Base-by-base conservation (phyloP, 495 filamentous ascomycete species). In the Trichoderma virens region DNA sequence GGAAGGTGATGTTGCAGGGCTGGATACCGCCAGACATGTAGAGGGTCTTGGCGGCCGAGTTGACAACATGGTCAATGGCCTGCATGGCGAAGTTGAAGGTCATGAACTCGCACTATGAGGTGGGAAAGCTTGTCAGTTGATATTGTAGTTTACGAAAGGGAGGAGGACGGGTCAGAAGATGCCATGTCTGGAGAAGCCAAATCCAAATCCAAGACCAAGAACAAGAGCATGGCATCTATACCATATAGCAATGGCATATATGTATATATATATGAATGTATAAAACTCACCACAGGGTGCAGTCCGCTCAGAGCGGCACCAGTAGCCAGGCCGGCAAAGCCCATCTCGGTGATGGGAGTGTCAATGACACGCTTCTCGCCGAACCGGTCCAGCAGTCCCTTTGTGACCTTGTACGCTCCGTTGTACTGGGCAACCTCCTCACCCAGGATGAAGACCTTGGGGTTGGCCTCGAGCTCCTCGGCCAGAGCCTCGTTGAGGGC, bases 71-170 rank as follows among this genome's bases (percentile, higher is more conserved):
- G 78, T 98, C 94, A 77, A 98, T 98, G 68, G 94, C 89, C 82
- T 98, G 94, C 94, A 98, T 98, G 77, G 94, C 94, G 76, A 98
- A 98, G 84, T 98, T 98, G 90, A 96, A 98, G 70, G 94, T 98
- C 94, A 98, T 98, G 86, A 98, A 98, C 79, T 97, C 92, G 84
- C 91, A 96, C 91, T 96, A 73, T 35, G 31, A 7, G 62, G n/a
- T 18, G 9, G 23, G 35, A 23, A 41, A 28, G 20, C 34, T 8
- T 4, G 65, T 74, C 67, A 72, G 65, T 61, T 34, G 27, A 60
- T 18, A 38, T 16, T 11, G 5, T 39, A 28, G 18, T n/a, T n/a
- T n/a, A 25, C 18, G 14, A 41, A 14, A 34, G 47, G 34, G 45
- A 41, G 45, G 59, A 45, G 39, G n/a, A 63, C n/a, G n/a, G n/a